phyloP scores from a whole-genome alignment of 2,329 filamentous ascomycete genomes.

The Pestalotiopsis sp. region DNA sequence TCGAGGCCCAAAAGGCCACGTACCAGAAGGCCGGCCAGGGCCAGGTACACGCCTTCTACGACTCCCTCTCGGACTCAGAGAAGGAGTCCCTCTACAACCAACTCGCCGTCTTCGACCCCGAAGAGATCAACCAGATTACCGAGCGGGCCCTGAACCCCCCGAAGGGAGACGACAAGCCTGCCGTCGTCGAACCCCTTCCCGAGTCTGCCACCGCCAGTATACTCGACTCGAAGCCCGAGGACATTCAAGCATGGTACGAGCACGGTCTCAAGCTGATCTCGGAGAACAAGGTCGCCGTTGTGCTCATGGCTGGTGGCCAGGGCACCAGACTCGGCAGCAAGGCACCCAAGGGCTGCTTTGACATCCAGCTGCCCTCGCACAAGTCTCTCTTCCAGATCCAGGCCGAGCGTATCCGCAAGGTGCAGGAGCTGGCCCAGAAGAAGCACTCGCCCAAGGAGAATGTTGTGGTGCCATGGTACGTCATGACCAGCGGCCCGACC shows the following conservation, averaged over 20 bases:
- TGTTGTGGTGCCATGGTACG: conserved; percentile 90
- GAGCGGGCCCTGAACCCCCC: conserved; percentile 80
- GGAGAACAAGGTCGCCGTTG: conserved; percentile 78
- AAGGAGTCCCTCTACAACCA: conserved; percentile 82
- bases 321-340: conserved; percentile 93
- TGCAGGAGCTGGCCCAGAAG: conserved; percentile 79
- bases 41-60: conserved; percentile 87
- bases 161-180: conserved; percentile 54
- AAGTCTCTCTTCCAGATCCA: conserved; percentile 99
- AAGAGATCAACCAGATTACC: conserved; percentile 85
- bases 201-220: conserved; percentile 86
- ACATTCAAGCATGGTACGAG: conserved; percentile 84
- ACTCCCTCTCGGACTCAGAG: conserved; percentile 72
- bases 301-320: conserved; percentile 96
- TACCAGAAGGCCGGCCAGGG: conserved; percentile 77
- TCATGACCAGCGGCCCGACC: conserved; percentile 98
- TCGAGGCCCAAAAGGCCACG: conserved; percentile 69
- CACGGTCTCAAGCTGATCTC: conserved; percentile 79
- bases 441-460: conserved; percentile 59
- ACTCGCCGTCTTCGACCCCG: conserved; percentile 79
- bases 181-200: conserved; percentile 76
- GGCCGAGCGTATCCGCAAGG: conserved; percentile 87
- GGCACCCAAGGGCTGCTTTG: conserved; percentile 94
- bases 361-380: conserved; percentile 89
- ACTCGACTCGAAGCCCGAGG: conserved; percentile 79